phyloP scores from a whole-genome alignment of 1,284 basidiomycete genomes.

The Apiotrichum porosum region DNA sequence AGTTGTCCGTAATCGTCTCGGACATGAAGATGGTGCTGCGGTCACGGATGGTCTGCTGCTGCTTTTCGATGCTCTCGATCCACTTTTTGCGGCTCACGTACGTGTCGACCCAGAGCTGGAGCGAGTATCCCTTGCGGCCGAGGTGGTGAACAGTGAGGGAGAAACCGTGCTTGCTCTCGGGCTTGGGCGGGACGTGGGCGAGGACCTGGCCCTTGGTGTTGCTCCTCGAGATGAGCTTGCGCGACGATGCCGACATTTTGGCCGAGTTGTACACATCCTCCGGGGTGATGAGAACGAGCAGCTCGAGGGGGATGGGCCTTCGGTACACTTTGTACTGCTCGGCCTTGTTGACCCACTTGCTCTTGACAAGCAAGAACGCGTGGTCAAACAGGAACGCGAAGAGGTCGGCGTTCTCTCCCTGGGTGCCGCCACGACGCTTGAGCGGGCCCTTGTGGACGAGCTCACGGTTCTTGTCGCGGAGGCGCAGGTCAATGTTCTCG shows the following conservation, averaged over 20 bases:
- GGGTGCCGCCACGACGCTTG: conserved; percentile 74
- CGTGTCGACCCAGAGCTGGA: conserved; percentile 89
- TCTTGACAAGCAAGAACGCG: conserved; percentile 90
- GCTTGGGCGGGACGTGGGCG: conserved; percentile 49
- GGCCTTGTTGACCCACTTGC: conserved; percentile 72
- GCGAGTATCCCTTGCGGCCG: conserved; percentile 85
- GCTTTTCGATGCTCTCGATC: conserved; percentile 86
- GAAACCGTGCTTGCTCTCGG: conserved; percentile 80
- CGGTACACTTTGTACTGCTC: conserved; percentile 94
- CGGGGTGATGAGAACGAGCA: conserved; percentile 76
- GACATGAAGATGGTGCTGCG: conserved; percentile 84
- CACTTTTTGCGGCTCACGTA: conserved; percentile 85
- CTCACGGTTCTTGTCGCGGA: conserved; percentile 82
- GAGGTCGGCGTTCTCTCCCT: conserved; percentile 79
- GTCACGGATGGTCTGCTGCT: conserved; percentile 80
- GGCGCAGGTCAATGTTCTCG: conserved; percentile 78
- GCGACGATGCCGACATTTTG: conserved; percentile 38
- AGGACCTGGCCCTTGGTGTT: conserved; percentile 12
- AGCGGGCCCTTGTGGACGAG: conserved; percentile 90
- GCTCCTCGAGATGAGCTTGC: conserved; percentile 43
- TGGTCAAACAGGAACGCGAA: conserved; percentile 96
- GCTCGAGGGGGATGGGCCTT: conserved; percentile 92
- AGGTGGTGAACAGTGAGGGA: conserved; percentile 91
- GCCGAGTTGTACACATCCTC: conserved; percentile 58
- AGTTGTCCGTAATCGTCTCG: conserved; percentile 76